These are phyloP conservation scores for Coemansia sp. DNA, from an alignment of 192 early-diverging fungal genomes.

Conservation along the genomic window DNA sequence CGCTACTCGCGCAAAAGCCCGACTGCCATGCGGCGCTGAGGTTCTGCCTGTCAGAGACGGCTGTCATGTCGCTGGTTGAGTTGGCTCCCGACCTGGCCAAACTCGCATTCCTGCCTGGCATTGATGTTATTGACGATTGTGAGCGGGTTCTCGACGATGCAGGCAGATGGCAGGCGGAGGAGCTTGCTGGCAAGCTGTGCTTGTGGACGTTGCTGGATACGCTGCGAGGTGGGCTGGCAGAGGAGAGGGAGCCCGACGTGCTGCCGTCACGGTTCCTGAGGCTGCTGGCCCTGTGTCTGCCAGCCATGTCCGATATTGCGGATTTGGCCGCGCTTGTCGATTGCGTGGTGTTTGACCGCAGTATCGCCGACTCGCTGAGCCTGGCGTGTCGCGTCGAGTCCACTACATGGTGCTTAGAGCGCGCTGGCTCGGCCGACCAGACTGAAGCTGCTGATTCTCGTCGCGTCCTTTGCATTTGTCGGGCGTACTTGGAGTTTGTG, in stretches of 20 bases:
- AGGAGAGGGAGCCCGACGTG: not conserved
- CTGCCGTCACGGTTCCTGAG: not conserved
- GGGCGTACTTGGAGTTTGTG: constrained; percentile 11
- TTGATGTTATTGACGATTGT: not conserved
- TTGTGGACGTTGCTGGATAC: constrained; percentile 1
- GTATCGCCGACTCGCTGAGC: not conserved
- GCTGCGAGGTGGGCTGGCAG: not conserved
- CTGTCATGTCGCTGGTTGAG: constrained; percentile 2
- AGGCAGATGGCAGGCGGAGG: not conserved
- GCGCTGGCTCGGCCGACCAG: not conserved
- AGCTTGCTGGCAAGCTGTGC: constrained; percentile 10
- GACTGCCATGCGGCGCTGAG: not conserved
- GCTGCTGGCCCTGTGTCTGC: not conserved
- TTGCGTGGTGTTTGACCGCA: constrained; percentile 8
- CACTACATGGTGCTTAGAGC: constrained; percentile 4
- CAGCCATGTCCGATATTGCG: not conserved
- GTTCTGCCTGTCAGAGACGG: not conserved
- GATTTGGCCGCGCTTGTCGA: constrained; percentile 3
- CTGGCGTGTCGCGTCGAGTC: constrained; percentile 1
- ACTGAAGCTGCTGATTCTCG: no score
- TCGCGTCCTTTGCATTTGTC: not conserved
- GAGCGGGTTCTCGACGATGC: not conserved
- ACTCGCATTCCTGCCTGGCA: not conserved
- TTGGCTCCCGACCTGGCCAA: constrained; percentile 3
- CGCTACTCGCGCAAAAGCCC: not conserved